A percentile compares a stretch with the other conserved stretches of the same genome.
phyloP scores from a whole-genome alignment of 1,284 basidiomycete species.

The Xerocomus amazonicus region DNA sequence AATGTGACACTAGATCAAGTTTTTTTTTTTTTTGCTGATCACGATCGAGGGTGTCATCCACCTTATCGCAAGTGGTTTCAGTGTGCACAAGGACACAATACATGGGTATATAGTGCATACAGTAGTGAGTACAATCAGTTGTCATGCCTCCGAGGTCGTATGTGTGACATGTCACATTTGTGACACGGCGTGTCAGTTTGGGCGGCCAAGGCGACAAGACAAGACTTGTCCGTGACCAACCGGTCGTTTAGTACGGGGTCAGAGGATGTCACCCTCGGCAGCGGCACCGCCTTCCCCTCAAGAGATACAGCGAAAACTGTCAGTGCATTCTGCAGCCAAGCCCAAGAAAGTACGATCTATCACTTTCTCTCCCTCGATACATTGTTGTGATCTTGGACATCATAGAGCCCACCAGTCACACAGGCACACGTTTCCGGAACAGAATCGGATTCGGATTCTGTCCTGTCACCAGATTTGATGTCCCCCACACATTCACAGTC shows the following conservation, averaged over 20 bases:
- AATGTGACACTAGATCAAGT: too few relatives aligned
- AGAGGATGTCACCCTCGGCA: slow-evolving; percentile 43
- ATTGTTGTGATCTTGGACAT: slow-evolving; percentile 13
- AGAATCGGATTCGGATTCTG: slow-evolving; percentile 85
- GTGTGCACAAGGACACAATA: too few relatives aligned
- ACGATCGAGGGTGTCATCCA: slow-evolving; percentile 7
- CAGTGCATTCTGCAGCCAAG: slow-evolving; percentile 60
- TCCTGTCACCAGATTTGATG: slow-evolving; percentile 51
- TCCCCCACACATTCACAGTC: slow-evolving; percentile 36
- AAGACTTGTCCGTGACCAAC: slow-evolving; percentile 12
- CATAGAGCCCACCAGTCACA: slow-evolving; percentile 34
- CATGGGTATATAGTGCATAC: too few relatives aligned
- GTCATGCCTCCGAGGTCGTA: too few relatives aligned
- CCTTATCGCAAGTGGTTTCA: slow-evolving; percentile 16
- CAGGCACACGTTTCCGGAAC: slow-evolving; percentile 63
- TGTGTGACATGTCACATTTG: slow-evolving; percentile 26
- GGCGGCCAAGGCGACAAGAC: slow-evolving; percentile 1
- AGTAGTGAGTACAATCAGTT: too few relatives aligned
- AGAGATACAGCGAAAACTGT: slow-evolving; percentile 85
- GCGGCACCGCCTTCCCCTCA: slow-evolving; percentile 78
- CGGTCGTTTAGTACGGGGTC: not conserved
- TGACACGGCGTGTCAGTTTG: slow-evolving; percentile 22
- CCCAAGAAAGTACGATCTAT: slow-evolving; percentile 41
- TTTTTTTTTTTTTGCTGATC: too few relatives aligned
- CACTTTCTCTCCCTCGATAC: not conserved